Evolutionary conservation across 2,329 filamentous ascomycete genomes (phyloP), one percentile per base, ranked within the genome.

Genomic region (Penicillium sp.): DNA sequence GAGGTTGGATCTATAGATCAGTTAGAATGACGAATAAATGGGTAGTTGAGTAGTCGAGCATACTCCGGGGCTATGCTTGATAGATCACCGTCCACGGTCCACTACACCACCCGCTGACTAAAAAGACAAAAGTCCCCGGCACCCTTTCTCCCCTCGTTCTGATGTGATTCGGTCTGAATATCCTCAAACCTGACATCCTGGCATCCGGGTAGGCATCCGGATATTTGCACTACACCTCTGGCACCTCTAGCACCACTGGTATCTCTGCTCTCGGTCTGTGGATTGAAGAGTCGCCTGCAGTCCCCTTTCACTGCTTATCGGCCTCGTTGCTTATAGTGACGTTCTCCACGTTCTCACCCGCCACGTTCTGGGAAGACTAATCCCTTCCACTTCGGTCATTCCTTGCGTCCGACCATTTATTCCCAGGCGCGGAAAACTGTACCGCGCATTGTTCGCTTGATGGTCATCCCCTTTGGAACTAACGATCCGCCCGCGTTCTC

Each of bases 301-400:
- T n/a, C 34, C 24, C 24, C 31, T 34, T 34, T 14, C 31, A 34
- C 31, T 14, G 31, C 31, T 34, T 34, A 11, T 34, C 14, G 34
- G 34, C 34, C 38, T 40, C 38, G 18, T 40, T 40, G 38, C 38
- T 40, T 40, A 40, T 40, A 45, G 31, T 47, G 32, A 47, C 21
- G 22, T 38, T 16, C 43, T 18, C 49, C 49, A 52, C 49, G 49
- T 52, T 52, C 45, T 42, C 27, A 18, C 29, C 10, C 7, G 29
- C 49, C 49, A 52, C 49, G 43, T 52, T 44, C 49, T 14, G 11
- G 13, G 21, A 43, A 24, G 8, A 49, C 43, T 36, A 45, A 38
- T 27, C 36, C 38, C 47, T 7, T 34, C 38, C 38, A 40, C 38
- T 40, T 40, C 38, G 38, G 22, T 32, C 34, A 29, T n/a, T 43